Evolutionary conservation across 2,329 filamentous ascomycete species (phyloP), one percentile per base, ranked within the genome.

Genomic region (Epichloe brachyelytri): DNA sequence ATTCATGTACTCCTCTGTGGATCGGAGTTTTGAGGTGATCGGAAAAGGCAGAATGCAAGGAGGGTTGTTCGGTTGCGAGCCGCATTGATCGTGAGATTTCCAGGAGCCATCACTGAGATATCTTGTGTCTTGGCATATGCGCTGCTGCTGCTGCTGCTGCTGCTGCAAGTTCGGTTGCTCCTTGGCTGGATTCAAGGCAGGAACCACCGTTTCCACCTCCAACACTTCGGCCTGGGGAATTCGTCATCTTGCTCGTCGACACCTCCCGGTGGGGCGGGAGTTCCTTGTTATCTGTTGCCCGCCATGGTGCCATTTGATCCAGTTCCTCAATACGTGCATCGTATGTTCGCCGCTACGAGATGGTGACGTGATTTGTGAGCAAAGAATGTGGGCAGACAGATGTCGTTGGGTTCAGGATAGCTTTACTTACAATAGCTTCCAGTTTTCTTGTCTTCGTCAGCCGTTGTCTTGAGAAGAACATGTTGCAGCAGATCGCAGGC

Each of bases 321-420:
- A 98, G 73, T 65, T 98, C 93, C 46, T 85, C 83, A 58, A 97
- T 95, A 51, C 93, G 84, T 52, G 84, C 88, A 48, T 85, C 88
- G 65, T 98, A 98, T 2, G 91, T 96, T 57, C 85, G 82, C 61
- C 88, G 83, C 88, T 94, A 38, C 14, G 3, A 15, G 15, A 15
- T 37, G 36, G 19, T 26, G 20, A 36, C 5, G 40, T 37, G 48
- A 43, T 19, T 26, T 14, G 52, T 49, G 11, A 36, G 37, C 8
- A 2, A 11, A 14, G 7, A 22, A 40, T 2, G 15, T 19, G n/a
- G 8, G 8, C 20, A 45, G 49, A 51, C 11, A 46, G n/a, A 36
- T 14, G 17, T 36, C 5, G 10, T 3, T 14, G 17, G 12, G 11
- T 20, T 26, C 20, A n/a, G 36, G n/a, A 49, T n/a, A 30, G 12